These are phyloP conservation scores for Suillus spraguei DNA, from an alignment of 768 basidiomycete species.

Conservation along the genomic window DNA sequence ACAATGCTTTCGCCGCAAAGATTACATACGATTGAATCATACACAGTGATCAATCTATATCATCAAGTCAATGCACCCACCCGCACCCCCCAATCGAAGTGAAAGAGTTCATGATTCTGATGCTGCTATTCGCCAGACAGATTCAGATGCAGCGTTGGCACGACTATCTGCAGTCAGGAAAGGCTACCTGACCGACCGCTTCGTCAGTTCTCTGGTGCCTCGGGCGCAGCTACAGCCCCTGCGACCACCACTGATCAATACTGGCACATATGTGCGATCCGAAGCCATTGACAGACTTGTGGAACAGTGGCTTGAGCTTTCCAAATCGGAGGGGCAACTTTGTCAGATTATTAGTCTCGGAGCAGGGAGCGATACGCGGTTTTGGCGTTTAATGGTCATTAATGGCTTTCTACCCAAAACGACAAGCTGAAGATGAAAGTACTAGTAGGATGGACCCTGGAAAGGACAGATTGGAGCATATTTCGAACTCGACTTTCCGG, in stretches of 20 bases:
- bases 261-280: slow-evolving; percentile 89
- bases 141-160: slow-evolving; percentile 82
- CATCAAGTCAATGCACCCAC: slow-evolving; percentile 6
- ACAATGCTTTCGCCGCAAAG: background rate
- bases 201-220: slow-evolving; percentile 65
- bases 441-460: slow-evolving; percentile 56
- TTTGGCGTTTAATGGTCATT: slow-evolving; percentile 83
- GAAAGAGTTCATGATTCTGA: slow-evolving; percentile 48
- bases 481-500: slow-evolving; percentile 90
- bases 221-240: slow-evolving; percentile 59
- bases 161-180: slow-evolving; percentile 82
- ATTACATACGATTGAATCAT: background rate
- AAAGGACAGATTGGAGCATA: slow-evolving; percentile 58
- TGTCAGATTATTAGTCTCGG: slow-evolving; percentile 95
- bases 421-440: slow-evolving; percentile 10
- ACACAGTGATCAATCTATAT: background rate
- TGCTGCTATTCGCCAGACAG: slow-evolving; percentile 71
- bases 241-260: slow-evolving; percentile 89
- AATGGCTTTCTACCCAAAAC: slow-evolving; percentile 12
- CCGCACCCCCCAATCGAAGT: background rate
- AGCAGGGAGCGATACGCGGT: slow-evolving; percentile 94
- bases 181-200: slow-evolving; percentile 82
- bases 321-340: slow-evolving; percentile 41
- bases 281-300: slow-evolving; percentile 80
- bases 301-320: slow-evolving; percentile 58